Evolutionary conservation across 73 alveolate genomes (phyloP).

Genomic region (Blepharisma japonicum): DNA sequence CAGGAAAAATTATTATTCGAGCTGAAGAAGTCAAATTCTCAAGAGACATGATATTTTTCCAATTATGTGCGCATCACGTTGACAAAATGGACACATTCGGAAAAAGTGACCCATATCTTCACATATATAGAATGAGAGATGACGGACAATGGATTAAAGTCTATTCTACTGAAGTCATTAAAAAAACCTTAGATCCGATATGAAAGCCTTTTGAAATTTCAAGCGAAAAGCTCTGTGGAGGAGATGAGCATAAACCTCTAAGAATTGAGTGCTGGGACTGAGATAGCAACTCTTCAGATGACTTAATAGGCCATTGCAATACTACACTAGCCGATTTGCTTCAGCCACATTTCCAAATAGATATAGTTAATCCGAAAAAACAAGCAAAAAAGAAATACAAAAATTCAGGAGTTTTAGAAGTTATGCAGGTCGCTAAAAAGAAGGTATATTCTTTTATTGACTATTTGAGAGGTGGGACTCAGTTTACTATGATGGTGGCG

Average conservation of each 20-base stretch:
- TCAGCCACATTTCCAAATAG: slow-evolving; percentile 35
- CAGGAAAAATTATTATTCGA: slow-evolving; percentile 58
- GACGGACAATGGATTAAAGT: slow-evolving; percentile 33
- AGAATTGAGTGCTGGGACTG: slow-evolving; percentile 64
- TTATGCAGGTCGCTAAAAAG: not conserved
- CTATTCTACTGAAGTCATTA: slow-evolving; percentile 36
- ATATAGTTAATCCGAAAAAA: slow-evolving; percentile 29
- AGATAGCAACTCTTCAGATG: slow-evolving; percentile 44
- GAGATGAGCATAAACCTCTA: slow-evolving; percentile 60
- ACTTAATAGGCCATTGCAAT: slow-evolving; percentile 43
- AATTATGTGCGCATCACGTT: slow-evolving; percentile 35
- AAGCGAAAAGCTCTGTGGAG: slow-evolving; percentile 60
- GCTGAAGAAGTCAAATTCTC: slow-evolving; percentile 48
- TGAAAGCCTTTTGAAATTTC: slow-evolving; percentile 60
- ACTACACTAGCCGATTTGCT: slow-evolving; percentile 36
- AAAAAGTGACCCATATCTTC: slow-evolving; percentile 48
- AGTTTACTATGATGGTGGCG: slow-evolving; percentile 68
- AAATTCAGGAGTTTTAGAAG: slow-evolving; percentile 23
- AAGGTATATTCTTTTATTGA: slow-evolving; percentile 46
- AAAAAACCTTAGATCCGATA: slow-evolving; percentile 17
- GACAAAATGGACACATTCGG: slow-evolving; percentile 52
- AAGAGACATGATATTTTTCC: slow-evolving; percentile 39
- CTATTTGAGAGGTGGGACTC: slow-evolving; percentile 76
- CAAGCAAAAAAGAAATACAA: not conserved
- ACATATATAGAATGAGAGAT: slow-evolving; percentile 32